These are phyloP conservation scores for Alternaria sp. DNA, from an alignment of 2,329 filamentous ascomycete species.

Conservation along the genomic window DNA sequence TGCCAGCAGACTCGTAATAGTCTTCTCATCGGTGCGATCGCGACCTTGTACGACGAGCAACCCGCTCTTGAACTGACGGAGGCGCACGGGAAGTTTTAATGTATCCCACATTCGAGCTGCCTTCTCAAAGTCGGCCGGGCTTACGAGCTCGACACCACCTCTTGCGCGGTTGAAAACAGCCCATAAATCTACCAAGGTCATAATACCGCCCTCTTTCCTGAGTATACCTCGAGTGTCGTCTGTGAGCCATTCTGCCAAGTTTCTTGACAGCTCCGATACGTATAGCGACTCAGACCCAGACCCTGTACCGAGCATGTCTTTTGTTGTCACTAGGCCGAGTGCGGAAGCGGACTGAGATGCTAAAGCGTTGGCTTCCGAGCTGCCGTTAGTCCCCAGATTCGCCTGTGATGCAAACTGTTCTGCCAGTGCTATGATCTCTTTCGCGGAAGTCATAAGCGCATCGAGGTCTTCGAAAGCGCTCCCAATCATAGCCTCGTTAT, in stretches of 20 bases:
- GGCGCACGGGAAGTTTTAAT: slow-evolving; percentile 81
- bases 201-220: slow-evolving; percentile 47
- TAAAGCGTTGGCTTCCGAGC: slow-evolving; percentile 73
- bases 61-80: slow-evolving; percentile 89
- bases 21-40: slow-evolving; percentile 90
- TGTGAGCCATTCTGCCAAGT: slow-evolving; percentile 49
- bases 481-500: slow-evolving; percentile 91
- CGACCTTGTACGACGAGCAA: slow-evolving; percentile 91
- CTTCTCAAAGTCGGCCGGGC: slow-evolving; percentile 88
- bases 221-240: slow-evolving; percentile 47
- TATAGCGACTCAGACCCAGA: slow-evolving; percentile 84
- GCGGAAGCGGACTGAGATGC: slow-evolving; percentile 83
- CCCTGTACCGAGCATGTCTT: slow-evolving; percentile 82
- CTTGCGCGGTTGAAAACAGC: slow-evolving; percentile 87
- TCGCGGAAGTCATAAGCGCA: slow-evolving; percentile 95
- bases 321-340: slow-evolving; percentile 89
- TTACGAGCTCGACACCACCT: slow-evolving; percentile 92
- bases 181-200: slow-evolving; percentile 50
- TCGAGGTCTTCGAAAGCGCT: slow-evolving; percentile 95
- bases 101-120: slow-evolving; percentile 88
- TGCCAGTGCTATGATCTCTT: slow-evolving; percentile 91
- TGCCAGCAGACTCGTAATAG: slow-evolving; percentile 73
- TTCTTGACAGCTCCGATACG: slow-evolving; percentile 64
- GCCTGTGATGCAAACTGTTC: slow-evolving; percentile 81
- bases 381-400: slow-evolving; percentile 60